phyloP scores from a whole-genome alignment of 371 early-diverging fungal genomes.

The Apophysomyces trapeziformis region DNA sequence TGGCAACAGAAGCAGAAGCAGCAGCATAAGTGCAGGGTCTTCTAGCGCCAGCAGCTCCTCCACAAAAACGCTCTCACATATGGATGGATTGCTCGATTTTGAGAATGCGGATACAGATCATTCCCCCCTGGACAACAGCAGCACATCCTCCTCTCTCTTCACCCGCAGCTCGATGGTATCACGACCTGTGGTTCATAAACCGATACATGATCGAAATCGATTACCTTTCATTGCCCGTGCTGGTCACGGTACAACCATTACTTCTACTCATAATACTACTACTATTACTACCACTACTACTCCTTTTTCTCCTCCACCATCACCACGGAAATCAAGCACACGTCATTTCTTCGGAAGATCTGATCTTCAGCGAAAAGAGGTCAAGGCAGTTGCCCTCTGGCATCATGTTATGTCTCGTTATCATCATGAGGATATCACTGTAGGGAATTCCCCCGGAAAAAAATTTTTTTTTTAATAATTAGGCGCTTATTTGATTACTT shows the following conservation, averaged over 20 bases:
- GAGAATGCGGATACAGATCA: not conserved
- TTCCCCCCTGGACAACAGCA: no score
- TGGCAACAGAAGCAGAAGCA: not conserved
- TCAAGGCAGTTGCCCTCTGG: constrained; percentile 13
- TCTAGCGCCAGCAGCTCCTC: constrained; percentile 4
- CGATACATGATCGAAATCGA: not conserved
- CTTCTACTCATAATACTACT: not conserved
- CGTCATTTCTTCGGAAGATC: constrained; percentile 12
- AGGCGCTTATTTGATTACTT: not conserved
- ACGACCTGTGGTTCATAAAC: not conserved
- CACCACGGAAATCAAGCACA: not conserved
- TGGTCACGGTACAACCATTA: not conserved
- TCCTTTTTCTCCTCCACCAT: not conserved
- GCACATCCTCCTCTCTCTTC: no score
- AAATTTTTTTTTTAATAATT: constrained; percentile 5
- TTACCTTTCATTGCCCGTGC: not conserved
- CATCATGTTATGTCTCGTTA: constrained; percentile 17
- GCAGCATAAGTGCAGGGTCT: constrained; percentile 5
- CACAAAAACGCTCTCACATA: not conserved
- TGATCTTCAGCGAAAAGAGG: constrained; percentile 1
- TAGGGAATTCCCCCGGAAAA: not conserved
- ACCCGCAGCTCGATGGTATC: not conserved
- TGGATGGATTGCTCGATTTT: not conserved
- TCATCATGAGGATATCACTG: not conserved
- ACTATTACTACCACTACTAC: not conserved